Base-by-base conservation (phyloP, 73 alveolate genomes). In the Diophrys sp. region DNA sequence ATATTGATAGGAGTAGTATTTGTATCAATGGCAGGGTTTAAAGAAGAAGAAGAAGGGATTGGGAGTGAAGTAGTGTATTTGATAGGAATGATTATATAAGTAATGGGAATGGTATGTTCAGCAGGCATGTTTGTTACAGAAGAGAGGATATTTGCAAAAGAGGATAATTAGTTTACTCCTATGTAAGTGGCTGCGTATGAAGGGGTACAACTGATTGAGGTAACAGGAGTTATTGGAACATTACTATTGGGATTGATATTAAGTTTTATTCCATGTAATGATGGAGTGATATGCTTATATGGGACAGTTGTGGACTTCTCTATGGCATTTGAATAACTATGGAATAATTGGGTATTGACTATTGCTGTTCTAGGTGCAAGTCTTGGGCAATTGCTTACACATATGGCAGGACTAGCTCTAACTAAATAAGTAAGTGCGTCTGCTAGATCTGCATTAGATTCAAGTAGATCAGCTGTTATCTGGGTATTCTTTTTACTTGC, bases 341-440 rank as follows among this genome's bases (percentile, higher is more conserved):
- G 53, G 28, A 81, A 30, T 14, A 89, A 92, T 78, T 25, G 54
- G n/a, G 0, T 55, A 18, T 56, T 92, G 53, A 78, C 80, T 56
- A 14, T 54, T n/a, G 71, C 53, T 68, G 71, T 81, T 24, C 33
- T 88, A 24, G 68, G 75, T 27, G 73, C 82, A 71, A 57, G 79
- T 30, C 32, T 73, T 18, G 74, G 92, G 23, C 88, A 90, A 33
- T 95, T 97, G 1, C 54, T 75, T 69, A 87, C 90, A 74, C 90
- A 93, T 76, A 74, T 77, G 30, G 34, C 89, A 29, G 98, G 98
- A 0, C 82, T 93, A 71, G 62, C 89, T 8, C 79, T 90, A 28
- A 90, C 98, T 71, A 87, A 93, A 80, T n/a, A 90, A 62, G 91
- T 80, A 23, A 71, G 91, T 24, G 82, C 98, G 56, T 79, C 95